A percentile compares a stretch with the other conserved stretches of the same genome.
Evolutionary conservation across 2,329 filamentous ascomycete genomes (phyloP).

Genomic region (Hymenoscyphus salicellus): DNA sequence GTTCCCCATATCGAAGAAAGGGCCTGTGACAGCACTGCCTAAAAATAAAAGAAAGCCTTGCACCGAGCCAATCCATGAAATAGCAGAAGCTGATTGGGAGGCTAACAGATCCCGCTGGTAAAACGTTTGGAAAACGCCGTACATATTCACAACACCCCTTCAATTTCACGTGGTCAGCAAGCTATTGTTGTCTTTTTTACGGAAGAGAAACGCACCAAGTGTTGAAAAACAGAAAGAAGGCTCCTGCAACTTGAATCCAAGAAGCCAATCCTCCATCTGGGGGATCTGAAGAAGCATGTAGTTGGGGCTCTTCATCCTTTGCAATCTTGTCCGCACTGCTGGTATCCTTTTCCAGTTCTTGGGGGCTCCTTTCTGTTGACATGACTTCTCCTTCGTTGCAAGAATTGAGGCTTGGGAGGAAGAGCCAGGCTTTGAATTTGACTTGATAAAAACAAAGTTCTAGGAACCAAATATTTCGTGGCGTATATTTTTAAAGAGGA

Average conservation of each 20-base stretch:
- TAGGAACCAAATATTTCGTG: too few species aligned
- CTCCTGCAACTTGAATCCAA: conserved; percentile 3
- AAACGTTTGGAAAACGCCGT: conserved; percentile 43
- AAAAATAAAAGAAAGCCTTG: conserved; percentile 44
- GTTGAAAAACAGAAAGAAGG: conserved; percentile 9
- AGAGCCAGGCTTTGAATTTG: too few species aligned
- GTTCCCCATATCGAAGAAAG: conserved; percentile 25
- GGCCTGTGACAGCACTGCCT: conserved; percentile 30
- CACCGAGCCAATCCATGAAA: conserved; percentile 51
- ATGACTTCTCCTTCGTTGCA: too few species aligned
- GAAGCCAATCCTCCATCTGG: neutral
- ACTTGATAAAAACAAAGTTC: too few species aligned
- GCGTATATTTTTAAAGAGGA: too few species aligned
- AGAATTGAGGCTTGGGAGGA: too few species aligned
- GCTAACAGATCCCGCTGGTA: conserved; percentile 38
- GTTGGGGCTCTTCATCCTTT: too few species aligned
- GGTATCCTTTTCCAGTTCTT: too few species aligned
- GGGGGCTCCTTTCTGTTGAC: too few species aligned
- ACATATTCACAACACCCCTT: conserved; percentile 25
- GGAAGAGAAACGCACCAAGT: conserved; percentile 44
- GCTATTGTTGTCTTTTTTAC: neutral
- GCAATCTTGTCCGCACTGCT: too few species aligned
- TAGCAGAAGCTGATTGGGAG: conserved; percentile 37
- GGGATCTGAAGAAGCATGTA: neutral
- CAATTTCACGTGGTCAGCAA: too few species aligned